Evolutionary conservation across 805 yeast genomes (phyloP), one percentile per base, ranked within the genome.

Genomic region (Suhomyces sp.): DNA sequence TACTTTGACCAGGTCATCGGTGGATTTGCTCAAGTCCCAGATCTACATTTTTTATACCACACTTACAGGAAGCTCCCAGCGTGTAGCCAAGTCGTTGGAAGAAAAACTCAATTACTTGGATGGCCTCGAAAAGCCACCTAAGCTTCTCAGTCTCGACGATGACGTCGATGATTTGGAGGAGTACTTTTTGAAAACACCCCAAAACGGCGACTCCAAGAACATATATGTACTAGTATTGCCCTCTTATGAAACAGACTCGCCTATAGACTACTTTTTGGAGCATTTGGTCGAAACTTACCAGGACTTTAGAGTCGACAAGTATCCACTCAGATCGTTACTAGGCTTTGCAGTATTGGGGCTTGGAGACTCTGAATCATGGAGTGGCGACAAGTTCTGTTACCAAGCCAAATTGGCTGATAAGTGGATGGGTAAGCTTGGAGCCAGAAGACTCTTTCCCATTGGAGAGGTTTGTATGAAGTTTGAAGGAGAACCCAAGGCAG

Each of bases 191-290:
- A 80, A 79, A 47, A 77, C 83, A 9, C 96, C 96, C 5, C 55
- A 56, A 7, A 57, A 60, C 41, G 63, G 53, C 7, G 62, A 57
- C 24, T 54, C 56, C 10, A 78, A 83, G 50, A 69, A 80, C 40
- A 69, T 89, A 10, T 91, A 89, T 61, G 64, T 92, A 35, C 57
- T 91, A 53, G 89, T 91, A 13, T 73, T 91, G 29, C 97, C 97
- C 1, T 89, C 97, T 0, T 91, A 91, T 64, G 97, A 90, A 57
- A 87, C 92, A 0, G 97, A 91, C 66, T 88, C 96, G 1, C 97
- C 97, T 12, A 77, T 92, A 29, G 97, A 91, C 67, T 92, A 83
- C 63, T 89, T 90, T 66, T 72, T 91, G 51, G 96, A 89, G 60
- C 84, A 88, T 43, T 73, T 91, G 57, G 78, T 82, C 56, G 97